phyloP scores from a whole-genome alignment of 2,329 filamentous ascomycete species.

The Periglandula ipomoeae region DNA sequence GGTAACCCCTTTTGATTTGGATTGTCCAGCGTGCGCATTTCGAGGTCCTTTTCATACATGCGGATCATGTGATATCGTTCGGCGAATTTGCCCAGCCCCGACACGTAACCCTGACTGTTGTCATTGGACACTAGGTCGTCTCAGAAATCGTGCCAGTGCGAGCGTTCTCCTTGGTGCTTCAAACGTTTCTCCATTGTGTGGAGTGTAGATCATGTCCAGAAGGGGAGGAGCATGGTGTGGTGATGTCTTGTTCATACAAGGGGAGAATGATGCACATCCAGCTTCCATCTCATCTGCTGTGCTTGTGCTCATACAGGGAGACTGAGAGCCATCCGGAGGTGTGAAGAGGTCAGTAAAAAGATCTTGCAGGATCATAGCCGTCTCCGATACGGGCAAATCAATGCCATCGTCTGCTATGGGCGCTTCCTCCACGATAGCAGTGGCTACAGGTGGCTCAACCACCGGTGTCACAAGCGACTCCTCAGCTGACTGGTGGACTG shows the following conservation, averaged over 20 bases:
- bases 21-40: slow-evolving; percentile 30
- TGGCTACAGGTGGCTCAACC: background rate
- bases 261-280: background rate
- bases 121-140: slow-evolving; percentile 11
- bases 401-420: background rate
- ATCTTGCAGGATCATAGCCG: background rate
- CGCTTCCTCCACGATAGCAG: background rate
- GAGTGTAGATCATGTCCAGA: slow-evolving; percentile 27
- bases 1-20: slow-evolving; percentile 8
- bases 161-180: slow-evolving; percentile 10
- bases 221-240: background rate
- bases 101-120: background rate
- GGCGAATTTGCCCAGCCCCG: slow-evolving; percentile 4
- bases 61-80: slow-evolving; percentile 32
- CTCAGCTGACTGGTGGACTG: background rate
- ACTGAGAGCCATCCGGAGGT: background rate
- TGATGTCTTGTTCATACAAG: slow-evolving; percentile 2
- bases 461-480: background rate
- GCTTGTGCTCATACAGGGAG: background rate
- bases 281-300: background rate
- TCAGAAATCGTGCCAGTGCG: slow-evolving; percentile 15
- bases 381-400: background rate
- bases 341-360: background rate
- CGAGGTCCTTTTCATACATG: slow-evolving; percentile 39
- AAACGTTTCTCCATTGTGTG: slow-evolving; percentile 20